These are phyloP conservation scores for Vitis riparia DNA, from an alignment of 164 flowering plant species.

Conservation along the genomic window DNA sequence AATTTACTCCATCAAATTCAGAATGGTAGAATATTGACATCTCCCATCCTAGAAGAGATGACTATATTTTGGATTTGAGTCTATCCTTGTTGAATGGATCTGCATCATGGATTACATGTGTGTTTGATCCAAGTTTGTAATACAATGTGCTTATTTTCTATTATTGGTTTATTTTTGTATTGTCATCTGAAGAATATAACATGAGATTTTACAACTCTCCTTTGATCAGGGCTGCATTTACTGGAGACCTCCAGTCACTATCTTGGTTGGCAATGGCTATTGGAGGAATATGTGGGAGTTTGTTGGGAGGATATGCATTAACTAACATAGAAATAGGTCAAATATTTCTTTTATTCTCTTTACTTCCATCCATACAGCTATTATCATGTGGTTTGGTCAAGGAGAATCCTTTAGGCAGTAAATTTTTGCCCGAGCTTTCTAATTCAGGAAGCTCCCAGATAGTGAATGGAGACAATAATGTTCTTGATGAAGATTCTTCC, in stretches of 20 bases:
- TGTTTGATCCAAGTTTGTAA: neutral
- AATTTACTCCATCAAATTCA: no score
- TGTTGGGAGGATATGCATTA: conserved; percentile 85
- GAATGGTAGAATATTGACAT: no score
- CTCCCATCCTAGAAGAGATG: no score
- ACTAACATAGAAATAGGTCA: conserved; percentile 51
- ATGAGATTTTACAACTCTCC: conserved; percentile 4
- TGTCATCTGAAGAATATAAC: neutral
- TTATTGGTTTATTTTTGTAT: neutral
- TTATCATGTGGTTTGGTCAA: conserved; percentile 77
- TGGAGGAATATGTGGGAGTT: conserved; percentile 90
- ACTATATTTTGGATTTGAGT: no score
- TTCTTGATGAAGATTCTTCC: conserved; percentile 31
- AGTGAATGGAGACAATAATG: conserved; percentile 24
- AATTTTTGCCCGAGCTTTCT: conserved; percentile 27
- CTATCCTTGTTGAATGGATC: no score
- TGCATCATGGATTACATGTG: no score
- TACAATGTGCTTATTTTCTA: conserved; percentile 1
- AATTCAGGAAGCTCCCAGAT: conserved; percentile 23
- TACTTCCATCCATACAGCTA: conserved; percentile 69
- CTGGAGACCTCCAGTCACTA: conserved; percentile 90
- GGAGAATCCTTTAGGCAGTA: conserved; percentile 42
- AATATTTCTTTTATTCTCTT: conserved; percentile 75
- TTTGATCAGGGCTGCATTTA: conserved; percentile 69
- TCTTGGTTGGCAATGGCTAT: conserved; percentile 94